Conservation (phyloP, 2,329 filamentous ascomycete genomes). For the Fusarium newnesense region DNA sequence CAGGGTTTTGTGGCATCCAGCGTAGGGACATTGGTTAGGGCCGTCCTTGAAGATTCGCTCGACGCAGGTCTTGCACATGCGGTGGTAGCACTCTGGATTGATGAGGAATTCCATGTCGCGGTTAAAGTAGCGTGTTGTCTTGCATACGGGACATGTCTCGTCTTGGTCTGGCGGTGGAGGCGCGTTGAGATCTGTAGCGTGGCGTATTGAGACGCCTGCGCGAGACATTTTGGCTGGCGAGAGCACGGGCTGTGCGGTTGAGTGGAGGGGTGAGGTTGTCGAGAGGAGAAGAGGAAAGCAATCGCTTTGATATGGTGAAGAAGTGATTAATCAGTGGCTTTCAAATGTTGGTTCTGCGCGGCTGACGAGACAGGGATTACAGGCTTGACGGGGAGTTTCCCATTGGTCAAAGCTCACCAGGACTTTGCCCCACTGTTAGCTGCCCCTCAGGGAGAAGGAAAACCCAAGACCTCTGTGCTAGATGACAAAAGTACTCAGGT, state of each 20-base stretch:
- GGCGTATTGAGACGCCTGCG: slow-evolving; percentile 46
- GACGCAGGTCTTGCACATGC: slow-evolving; percentile 97
- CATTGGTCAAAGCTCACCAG: slow-evolving; percentile 32
- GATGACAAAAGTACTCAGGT: too few relatives aligned
- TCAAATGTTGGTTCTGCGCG: slow-evolving; percentile 36
- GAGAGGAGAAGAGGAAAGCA: not conserved
- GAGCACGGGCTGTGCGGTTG: not conserved
- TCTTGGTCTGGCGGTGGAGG: slow-evolving; percentile 48
- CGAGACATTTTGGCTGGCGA: slow-evolving; percentile 43
- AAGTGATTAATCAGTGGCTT: slow-evolving; percentile 8
- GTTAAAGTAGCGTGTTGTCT: slow-evolving; percentile 95
- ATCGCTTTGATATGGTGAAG: not conserved
- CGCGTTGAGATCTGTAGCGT: slow-evolving; percentile 30
- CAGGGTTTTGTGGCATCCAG: slow-evolving; percentile 86
- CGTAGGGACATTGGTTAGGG: slow-evolving; percentile 91
- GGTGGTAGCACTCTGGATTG: slow-evolving; percentile 98
- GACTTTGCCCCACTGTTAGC: not conserved
- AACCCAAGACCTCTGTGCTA: not conserved
- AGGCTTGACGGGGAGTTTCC: slow-evolving; percentile 1
- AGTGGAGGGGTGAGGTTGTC: not conserved
- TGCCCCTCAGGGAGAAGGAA: not conserved
- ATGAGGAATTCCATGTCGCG: slow-evolving; percentile 93
- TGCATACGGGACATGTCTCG: slow-evolving; percentile 97
- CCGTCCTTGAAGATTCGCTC: slow-evolving; percentile 93
- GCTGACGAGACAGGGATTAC: slow-evolving; percentile 36